Evolutionary conservation across 2,329 filamentous ascomycete species (phyloP), one percentile per base, ranked within the genome.

Genomic region (Neofusicoccum sp.): DNA sequence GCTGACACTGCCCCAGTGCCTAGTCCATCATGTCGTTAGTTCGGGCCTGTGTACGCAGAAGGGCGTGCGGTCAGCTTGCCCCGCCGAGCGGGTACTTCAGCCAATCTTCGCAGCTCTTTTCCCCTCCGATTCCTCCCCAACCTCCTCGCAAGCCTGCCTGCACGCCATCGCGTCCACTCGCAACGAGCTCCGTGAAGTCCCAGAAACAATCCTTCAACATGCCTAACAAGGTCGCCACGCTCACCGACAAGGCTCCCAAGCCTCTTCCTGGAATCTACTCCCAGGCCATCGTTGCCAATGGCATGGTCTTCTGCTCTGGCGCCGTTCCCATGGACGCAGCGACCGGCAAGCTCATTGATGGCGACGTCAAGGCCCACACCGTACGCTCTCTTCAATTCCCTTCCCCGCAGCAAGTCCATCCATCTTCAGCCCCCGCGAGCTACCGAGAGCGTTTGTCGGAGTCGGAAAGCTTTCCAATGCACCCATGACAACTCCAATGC

Each of bases 221-320:
- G 58, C 40, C 58, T 34, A 28, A 28, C 56, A 58, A 60, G 48
- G 47, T 53, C 48, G 58, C 58, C 5, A 60, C 48, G 12, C 58
- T 60, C 30, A 60, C 58, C 28, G 38, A 60, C 38, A 60, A 60
- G 38, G 58, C 58, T 36, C 58, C 58, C 31, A 51, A 51, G 58
- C 58, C 58, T 34, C 47, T 60, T 1, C 58, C 58, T 8, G 58
- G 58, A 38, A 49, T 60, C 28, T 53, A 51, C 31, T 60, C 58
- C 16, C 58, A 60, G 48, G 58, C 45, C 38, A 60, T 60, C 14
- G 58, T 60, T 16, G 58, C 58, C 58, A 60, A 60, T 31, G 58
- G 58, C 47, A 45, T 49, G 24, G 58, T 60, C 38, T 60, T 36
- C 58, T 60, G 58, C 47, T 60, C 58, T 31, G 58, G 58, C 38